These are phyloP conservation scores for Boletus reticuloceps DNA, from an alignment of 768 basidiomycete species.

Conservation along the genomic window DNA sequence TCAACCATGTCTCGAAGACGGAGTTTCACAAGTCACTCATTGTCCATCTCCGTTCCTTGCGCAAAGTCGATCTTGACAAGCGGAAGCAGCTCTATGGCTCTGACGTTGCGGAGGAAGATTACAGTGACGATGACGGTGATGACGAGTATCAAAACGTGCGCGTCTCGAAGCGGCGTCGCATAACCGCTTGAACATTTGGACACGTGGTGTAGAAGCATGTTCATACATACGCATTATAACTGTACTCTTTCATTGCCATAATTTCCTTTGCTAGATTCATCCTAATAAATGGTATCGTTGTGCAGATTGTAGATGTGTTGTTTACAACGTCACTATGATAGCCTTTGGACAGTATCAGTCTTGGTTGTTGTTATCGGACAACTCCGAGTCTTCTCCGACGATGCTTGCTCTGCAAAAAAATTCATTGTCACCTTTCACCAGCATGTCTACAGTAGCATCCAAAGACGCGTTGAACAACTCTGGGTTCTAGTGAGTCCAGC, in stretches of 20 bases:
- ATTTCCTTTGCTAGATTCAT: slow-evolving; percentile 29
- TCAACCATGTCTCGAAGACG: slow-evolving; percentile 38
- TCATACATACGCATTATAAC: slow-evolving; percentile 25
- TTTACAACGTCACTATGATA: neutral
- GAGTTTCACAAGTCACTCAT: slow-evolving; percentile 68
- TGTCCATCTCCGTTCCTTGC: slow-evolving; percentile 55
- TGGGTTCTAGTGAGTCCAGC: neutral
- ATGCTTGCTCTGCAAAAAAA: no score
- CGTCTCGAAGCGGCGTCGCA: slow-evolving; percentile 30
- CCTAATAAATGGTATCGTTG: slow-evolving; percentile 22
- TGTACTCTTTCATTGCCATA: slow-evolving; percentile 27
- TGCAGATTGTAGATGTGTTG: slow-evolving; percentile 15
- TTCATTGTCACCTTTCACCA: no score
- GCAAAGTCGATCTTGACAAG: slow-evolving; percentile 55
- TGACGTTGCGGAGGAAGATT: slow-evolving; percentile 37
- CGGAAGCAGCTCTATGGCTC: slow-evolving; percentile 43
- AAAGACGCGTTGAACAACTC: slow-evolving; percentile 5
- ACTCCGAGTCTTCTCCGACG: no score
- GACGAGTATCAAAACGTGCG: slow-evolving; percentile 34
- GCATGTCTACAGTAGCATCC: neutral
- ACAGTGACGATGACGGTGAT: slow-evolving; percentile 35
- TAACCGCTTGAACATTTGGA: slow-evolving; percentile 21
- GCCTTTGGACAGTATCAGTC: neutral
- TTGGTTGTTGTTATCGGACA: no score
- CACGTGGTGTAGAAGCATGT: slow-evolving; percentile 18